Conservation (phyloP, 2,329 filamentous ascomycete species). For the Alternaria brassicae region DNA sequence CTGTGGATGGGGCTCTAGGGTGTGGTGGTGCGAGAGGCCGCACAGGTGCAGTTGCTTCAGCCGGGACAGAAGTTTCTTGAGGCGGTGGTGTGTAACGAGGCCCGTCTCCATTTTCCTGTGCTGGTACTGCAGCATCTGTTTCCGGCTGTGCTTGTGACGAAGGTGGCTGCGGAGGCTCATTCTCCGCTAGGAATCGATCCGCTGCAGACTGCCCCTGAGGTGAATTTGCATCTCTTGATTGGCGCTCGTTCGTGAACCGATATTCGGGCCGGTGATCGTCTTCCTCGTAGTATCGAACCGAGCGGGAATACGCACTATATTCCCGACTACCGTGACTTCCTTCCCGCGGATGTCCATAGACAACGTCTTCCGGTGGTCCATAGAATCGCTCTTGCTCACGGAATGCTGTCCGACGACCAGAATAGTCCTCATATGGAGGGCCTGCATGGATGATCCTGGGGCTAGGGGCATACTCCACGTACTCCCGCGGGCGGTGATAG, state of each 20-base stretch:
- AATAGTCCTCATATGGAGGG: conserved; percentile 40
- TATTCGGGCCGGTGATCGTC: conserved; percentile 31
- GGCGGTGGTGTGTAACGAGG: conserved; percentile 42
- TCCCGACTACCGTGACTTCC: conserved; percentile 35
- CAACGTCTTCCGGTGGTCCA: conserved; percentile 33
- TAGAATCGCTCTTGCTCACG: conserved; percentile 44
- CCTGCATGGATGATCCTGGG: conserved; percentile 37
- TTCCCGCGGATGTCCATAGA: conserved; percentile 41
- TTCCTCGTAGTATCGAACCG: conserved; percentile 40
- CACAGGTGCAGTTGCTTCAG: conserved; percentile 22
- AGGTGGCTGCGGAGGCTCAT: conserved; percentile 20
- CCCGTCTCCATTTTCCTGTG: conserved; percentile 36
- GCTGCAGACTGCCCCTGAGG: conserved; percentile 39
- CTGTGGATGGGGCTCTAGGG: conserved; percentile 36
- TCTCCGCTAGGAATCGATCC: conserved; percentile 47
- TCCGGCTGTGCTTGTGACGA: conserved; percentile 21
- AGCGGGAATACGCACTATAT: conserved; percentile 36
- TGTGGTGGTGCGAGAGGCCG: conserved; percentile 29
- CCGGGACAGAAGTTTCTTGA: conserved; percentile 22
- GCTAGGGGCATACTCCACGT: conserved; percentile 40
- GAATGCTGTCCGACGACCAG: conserved; percentile 41
- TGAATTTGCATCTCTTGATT: conserved; percentile 30
- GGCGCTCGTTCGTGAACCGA: conserved; percentile 32
- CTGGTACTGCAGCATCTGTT: conserved; percentile 23
- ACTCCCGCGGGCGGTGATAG: conserved; percentile 36